phyloP scores from a whole-genome alignment of 345 rosid species.

The Garcia nutans region DNA sequence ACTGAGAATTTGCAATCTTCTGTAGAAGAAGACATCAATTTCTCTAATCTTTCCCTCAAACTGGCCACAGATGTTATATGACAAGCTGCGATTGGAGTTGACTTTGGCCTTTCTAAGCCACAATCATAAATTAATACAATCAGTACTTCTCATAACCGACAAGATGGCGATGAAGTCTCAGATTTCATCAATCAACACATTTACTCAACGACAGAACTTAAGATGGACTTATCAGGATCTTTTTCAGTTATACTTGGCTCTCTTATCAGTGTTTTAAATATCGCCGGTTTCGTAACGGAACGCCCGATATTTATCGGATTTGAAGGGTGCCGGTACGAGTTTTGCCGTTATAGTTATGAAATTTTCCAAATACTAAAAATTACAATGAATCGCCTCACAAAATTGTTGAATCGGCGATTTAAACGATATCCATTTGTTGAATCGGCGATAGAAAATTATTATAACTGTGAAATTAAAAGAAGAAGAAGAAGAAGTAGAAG shows the following conservation, averaged over 20 bases:
- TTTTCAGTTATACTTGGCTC: conserved; percentile 77
- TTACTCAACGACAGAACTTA: conserved; percentile 87
- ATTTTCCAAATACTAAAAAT: no score
- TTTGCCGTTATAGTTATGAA: no score
- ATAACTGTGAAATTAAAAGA: no score
- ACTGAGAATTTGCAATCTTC: conserved; percentile 47
- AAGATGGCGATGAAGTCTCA: conserved; percentile 43
- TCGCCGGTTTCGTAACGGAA: no score
- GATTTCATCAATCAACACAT: conserved; percentile 78
- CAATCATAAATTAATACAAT: conserved; percentile 27
- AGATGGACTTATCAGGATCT: conserved; percentile 89
- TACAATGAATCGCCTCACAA: no score
- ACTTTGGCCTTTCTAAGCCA: conserved; percentile 64
- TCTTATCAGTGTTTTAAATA: no score
- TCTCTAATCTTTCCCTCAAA: conserved; percentile 75
- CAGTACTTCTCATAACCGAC: conserved; percentile 12
- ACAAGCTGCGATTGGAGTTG: conserved; percentile 83
- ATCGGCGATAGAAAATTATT: no score
- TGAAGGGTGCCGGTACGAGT: no score
- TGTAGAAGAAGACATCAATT: conserved; percentile 42
- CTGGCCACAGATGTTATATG: conserved; percentile 87
- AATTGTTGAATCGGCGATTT: no score
- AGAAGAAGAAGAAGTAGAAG: no score
- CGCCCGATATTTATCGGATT: no score
- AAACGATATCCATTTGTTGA: no score